phyloP scores from a whole-genome alignment of 2,329 filamentous ascomycete species.

The Penicillium aurantiogriseum region DNA sequence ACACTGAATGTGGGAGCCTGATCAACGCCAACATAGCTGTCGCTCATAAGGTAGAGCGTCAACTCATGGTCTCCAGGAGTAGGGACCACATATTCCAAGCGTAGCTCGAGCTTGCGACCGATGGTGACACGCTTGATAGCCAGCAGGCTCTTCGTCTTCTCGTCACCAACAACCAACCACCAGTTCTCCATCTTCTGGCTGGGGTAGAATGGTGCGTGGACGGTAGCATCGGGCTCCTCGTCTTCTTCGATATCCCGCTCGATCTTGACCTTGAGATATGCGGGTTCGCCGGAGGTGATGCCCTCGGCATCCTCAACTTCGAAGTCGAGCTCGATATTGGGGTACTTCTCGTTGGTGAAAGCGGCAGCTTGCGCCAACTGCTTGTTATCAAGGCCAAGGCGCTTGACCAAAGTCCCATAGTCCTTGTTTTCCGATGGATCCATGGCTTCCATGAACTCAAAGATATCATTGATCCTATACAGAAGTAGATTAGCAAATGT shows the following conservation, averaged over 20 bases:
- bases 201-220: slow-evolving; percentile 95
- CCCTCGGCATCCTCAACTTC: slow-evolving; percentile 77
- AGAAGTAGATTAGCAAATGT: slow-evolving; percentile 23
- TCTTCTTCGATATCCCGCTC: slow-evolving; percentile 75
- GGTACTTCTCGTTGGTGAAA: slow-evolving; percentile 96
- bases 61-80: slow-evolving; percentile 81
- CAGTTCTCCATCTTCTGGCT: slow-evolving; percentile 92
- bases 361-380: slow-evolving; percentile 86
- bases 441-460: slow-evolving; percentile 99
- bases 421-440: slow-evolving; percentile 88
- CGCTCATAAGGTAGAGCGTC: slow-evolving; percentile 93
- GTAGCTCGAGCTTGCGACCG: slow-evolving; percentile 70
- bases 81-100: slow-evolving; percentile 84
- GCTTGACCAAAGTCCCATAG: slow-evolving; percentile 73
- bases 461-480: slow-evolving; percentile 82
- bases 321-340: slow-evolving; percentile 88
- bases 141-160: slow-evolving; percentile 79
- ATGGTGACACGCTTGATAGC: slow-evolving; percentile 95
- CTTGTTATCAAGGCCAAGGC: slow-evolving; percentile 72
- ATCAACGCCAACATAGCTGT: slow-evolving; percentile 95
- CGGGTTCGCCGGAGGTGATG: slow-evolving; percentile 75
- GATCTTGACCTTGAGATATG: slow-evolving; percentile 80
- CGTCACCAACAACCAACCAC: slow-evolving; percentile 96
- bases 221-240: slow-evolving; percentile 73
- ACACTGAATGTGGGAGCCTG: slow-evolving; percentile 90